phyloP scores from a whole-genome alignment of 257 asterid species.

The Capsicum rhomboideum region DNA sequence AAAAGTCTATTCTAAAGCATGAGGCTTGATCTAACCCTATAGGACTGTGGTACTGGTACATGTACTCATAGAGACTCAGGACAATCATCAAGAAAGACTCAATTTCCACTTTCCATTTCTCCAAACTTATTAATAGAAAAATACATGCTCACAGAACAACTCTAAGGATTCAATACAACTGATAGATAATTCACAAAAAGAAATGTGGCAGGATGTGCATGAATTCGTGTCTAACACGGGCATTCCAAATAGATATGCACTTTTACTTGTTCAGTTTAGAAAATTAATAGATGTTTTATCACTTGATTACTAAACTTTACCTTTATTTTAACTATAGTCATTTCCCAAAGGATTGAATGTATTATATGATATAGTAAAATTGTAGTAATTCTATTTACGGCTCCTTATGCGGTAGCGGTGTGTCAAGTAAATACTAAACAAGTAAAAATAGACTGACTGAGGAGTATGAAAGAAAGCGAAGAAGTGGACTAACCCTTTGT shows the following conservation, averaged over 20 bases:
- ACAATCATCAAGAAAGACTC: neutral
- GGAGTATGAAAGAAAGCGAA: neutral
- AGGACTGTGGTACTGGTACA: neutral
- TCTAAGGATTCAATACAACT: neutral
- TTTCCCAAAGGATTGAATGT: no score
- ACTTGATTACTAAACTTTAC: no score
- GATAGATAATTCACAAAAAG: no score
- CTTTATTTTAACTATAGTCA: no score
- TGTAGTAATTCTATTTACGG: no score
- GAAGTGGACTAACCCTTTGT: constrained; percentile 52
- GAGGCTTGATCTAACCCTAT: neutral
- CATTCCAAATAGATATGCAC: neutral
- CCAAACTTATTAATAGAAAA: no score
- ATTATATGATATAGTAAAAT: no score
- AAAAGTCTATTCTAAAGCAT: neutral
- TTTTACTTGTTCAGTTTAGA: no score
- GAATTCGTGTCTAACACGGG: neutral
- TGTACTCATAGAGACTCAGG: neutral
- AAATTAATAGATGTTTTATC: no score
- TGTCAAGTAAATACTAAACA: no score
- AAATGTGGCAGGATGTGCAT: neutral
- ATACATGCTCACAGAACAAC: neutral
- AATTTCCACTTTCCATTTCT: neutral
- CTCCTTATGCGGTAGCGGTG: no score
- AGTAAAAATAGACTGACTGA: no score